phyloP scores from a whole-genome alignment of 768 basidiomycete genomes.

The Lactarius hatsudake region DNA sequence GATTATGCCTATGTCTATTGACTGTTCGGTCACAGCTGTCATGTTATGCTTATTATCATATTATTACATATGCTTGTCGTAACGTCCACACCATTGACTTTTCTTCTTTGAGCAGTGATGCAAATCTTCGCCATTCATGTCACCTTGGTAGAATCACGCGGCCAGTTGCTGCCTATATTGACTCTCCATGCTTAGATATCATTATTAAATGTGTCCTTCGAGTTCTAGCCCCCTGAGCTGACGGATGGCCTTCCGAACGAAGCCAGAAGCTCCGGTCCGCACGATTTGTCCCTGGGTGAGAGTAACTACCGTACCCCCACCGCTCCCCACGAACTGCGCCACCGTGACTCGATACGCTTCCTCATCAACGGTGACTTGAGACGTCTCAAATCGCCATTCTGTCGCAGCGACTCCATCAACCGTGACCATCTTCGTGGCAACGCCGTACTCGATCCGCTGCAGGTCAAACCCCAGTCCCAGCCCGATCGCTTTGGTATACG shows the following conservation, averaged over 20 bases:
- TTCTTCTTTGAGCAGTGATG: constrained; percentile 1
- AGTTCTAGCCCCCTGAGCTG: constrained; percentile 21
- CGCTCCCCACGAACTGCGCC: constrained; percentile 56
- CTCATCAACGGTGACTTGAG: constrained; percentile 47
- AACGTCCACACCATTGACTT: constrained; percentile 3
- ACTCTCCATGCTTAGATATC: constrained; percentile 8
- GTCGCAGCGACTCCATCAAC: constrained; percentile 55
- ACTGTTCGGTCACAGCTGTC: constrained; percentile 10
- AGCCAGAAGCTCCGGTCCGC: constrained; percentile 20
- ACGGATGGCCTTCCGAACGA: constrained; percentile 24
- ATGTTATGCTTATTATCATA: constrained; percentile 26
- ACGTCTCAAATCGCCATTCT: constrained; percentile 71
- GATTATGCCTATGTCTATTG: constrained; percentile 27
- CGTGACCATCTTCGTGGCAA: constrained; percentile 46
- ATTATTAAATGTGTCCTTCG: constrained; percentile 6
- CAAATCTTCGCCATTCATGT: neutral
- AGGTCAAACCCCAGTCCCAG: constrained; percentile 83
- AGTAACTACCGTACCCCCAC: constrained; percentile 6
- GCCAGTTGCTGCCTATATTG: constrained; percentile 14
- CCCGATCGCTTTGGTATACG: constrained; percentile 86
- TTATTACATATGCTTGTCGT: constrained; percentile 20
- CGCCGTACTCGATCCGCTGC: constrained; percentile 68
- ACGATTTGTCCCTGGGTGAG: constrained; percentile 17
- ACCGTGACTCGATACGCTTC: constrained; percentile 66
- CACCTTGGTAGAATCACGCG: constrained; percentile 2